A percentile compares a stretch with the other conserved stretches of the same genome.
phyloP scores from a whole-genome alignment of 495 filamentous ascomycete genomes.

The Aspergillus cavernicola region DNA sequence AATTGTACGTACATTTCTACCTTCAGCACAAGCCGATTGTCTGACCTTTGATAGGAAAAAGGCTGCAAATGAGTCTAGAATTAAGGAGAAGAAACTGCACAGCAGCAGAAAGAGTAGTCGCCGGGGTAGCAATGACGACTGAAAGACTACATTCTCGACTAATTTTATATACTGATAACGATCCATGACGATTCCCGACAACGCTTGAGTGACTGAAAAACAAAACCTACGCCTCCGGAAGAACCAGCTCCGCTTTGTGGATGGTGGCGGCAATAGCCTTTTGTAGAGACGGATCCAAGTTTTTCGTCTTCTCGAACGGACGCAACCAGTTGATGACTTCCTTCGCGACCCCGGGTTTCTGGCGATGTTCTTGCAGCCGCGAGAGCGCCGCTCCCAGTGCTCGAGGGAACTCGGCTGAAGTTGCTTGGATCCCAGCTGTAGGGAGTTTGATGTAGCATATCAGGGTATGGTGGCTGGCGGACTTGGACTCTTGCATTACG shows the following conservation, averaged over 20 bases:
- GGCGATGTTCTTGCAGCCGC: slow-evolving; percentile 46
- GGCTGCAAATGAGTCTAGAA: slow-evolving; percentile 62
- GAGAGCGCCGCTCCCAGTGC: slow-evolving; percentile 62
- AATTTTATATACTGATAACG: too few relatives aligned
- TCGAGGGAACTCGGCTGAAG: slow-evolving; percentile 67
- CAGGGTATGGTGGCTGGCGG: slow-evolving; percentile 54
- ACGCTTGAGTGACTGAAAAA: slow-evolving; percentile 14
- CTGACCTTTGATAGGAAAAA: slow-evolving; percentile 53
- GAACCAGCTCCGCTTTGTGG: slow-evolving; percentile 34
- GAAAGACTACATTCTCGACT: slow-evolving; percentile 22
- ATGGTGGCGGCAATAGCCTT: slow-evolving; percentile 61
- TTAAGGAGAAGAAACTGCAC: slow-evolving; percentile 72
- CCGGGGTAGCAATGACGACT: slow-evolving; percentile 47
- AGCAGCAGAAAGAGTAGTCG: slow-evolving; percentile 76
- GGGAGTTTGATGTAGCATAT: slow-evolving; percentile 70
- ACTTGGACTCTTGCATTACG: slow-evolving; percentile 54
- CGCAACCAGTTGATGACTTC: slow-evolving; percentile 60
- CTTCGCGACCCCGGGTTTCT: slow-evolving; percentile 41
- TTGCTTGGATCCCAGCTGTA: slow-evolving; percentile 58
- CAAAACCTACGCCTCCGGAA: slow-evolving; percentile 20
- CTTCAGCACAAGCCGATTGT: not conserved
- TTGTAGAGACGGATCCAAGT: slow-evolving; percentile 61
- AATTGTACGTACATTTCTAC: slow-evolving; percentile 52
- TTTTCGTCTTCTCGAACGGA: slow-evolving; percentile 48
- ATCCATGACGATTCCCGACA: slow-evolving; percentile 8